Conservation (phyloP, 306 rosid genomes). For the Vigna hirtella region DNA sequence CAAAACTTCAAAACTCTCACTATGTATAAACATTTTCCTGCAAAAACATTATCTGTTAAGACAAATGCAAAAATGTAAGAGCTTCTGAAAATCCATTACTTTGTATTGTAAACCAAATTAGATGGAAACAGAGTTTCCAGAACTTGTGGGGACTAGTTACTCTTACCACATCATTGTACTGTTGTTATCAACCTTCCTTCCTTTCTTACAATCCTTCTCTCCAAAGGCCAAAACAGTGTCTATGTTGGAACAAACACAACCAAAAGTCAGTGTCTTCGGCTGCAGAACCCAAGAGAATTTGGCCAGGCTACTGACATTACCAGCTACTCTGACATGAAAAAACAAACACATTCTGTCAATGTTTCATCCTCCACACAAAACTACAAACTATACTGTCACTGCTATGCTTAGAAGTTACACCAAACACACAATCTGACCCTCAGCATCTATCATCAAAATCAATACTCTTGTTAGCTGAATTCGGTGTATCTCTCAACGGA, state of each 20-base stretch:
- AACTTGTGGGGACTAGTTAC: conserved; percentile 22
- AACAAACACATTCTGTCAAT: conserved; percentile 42
- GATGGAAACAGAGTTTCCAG: conserved; percentile 11
- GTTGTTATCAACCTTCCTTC: conserved; percentile 38
- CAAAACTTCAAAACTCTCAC: not conserved
- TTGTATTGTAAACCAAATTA: conserved; percentile 14
- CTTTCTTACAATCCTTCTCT: not conserved
- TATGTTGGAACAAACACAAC: conserved; percentile 28
- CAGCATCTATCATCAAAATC: conserved; percentile 28
- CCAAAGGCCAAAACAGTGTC: conserved; percentile 10
- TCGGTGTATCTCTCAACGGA: no score
- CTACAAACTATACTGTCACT: conserved; percentile 31
- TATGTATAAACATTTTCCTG: not conserved
- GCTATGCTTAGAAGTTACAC: conserved; percentile 7
- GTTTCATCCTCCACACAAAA: conserved; percentile 46
- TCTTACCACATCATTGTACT: conserved; percentile 11
- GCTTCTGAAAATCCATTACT: not conserved
- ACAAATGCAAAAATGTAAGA: not conserved
- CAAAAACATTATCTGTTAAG: not conserved
- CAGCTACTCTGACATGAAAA: conserved; percentile 31
- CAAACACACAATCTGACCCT: conserved; percentile 31
- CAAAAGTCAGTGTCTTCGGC: conserved; percentile 48
- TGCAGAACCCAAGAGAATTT: conserved; percentile 49
- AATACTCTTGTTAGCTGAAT: not conserved
- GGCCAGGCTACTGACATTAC: conserved; percentile 37